phyloP scores from a whole-genome alignment of 768 basidiomycete species.

The Boletus subparvulus region DNA sequence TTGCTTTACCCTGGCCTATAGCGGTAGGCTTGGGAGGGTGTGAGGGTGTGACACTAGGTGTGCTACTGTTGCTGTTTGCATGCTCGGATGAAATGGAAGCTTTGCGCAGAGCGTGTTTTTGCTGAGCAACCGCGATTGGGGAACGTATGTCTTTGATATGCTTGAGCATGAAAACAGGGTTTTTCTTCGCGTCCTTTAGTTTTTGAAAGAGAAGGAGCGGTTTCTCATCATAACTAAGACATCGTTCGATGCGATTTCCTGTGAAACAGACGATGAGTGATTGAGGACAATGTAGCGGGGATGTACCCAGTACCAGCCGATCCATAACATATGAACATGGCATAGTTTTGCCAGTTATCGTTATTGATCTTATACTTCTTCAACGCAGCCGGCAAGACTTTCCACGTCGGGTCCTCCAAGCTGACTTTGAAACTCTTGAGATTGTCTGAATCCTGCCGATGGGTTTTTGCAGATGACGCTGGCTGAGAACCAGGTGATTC shows the following conservation, averaged over 20 bases:
- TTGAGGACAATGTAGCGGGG: background rate
- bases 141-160: constrained; percentile 94
- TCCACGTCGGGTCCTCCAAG: constrained; percentile 97
- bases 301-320: constrained; percentile 59
- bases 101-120: constrained; percentile 90
- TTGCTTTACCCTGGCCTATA: constrained; percentile 31
- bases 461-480: constrained; percentile 33
- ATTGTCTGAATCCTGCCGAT: constrained; percentile 67
- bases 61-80: constrained; percentile 14
- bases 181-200: constrained; percentile 95
- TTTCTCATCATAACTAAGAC: constrained; percentile 96
- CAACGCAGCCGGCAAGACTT: constrained; percentile 94
- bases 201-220: constrained; percentile 96
- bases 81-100: constrained; percentile 47
- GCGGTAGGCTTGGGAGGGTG: constrained; percentile 26
- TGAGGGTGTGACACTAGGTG: constrained; percentile 19
- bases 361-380: constrained; percentile 99
- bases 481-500: constrained; percentile 33
- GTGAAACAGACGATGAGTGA: background rate
- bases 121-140: constrained; percentile 94
- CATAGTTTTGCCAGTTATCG: constrained; percentile 98
- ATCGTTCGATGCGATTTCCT: constrained; percentile 86
- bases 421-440: constrained; percentile 97
- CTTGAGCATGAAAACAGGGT: constrained; percentile 98
- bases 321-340: constrained; percentile 99